Evolutionary conservation across 495 filamentous ascomycete genomes (phyloP).

Genomic region (Neurospora sp.): DNA sequence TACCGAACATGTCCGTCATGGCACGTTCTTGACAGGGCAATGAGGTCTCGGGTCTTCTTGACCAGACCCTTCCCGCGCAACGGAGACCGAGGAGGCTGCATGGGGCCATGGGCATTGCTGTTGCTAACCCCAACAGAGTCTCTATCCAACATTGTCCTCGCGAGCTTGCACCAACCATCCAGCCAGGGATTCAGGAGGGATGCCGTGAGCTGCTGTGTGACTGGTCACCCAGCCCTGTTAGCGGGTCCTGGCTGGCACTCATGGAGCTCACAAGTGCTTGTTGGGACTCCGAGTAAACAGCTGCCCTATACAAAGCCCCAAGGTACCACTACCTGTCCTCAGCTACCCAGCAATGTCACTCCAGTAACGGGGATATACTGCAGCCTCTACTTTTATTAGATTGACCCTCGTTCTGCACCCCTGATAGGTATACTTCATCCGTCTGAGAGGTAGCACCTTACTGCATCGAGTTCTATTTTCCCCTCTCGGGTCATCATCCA

Average conservation of each 20-base stretch:
- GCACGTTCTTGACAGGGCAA: neutral
- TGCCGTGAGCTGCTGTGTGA: conserved; percentile 13
- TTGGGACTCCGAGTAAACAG: neutral
- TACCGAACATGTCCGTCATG: neutral
- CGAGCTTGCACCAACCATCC: conserved; percentile 12
- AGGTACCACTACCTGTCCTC: neutral
- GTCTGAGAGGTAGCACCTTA: neutral
- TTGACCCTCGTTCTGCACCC: conserved; percentile 10
- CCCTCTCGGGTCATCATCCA: conserved; percentile 8
- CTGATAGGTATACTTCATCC: conserved; percentile 10
- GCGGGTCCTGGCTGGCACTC: conserved; percentile 5
- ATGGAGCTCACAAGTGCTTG: neutral
- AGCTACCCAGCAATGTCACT: conserved; percentile 6
- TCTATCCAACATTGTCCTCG: neutral
- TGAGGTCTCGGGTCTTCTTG: neutral
- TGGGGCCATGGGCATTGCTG: neutral
- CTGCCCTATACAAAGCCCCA: neutral
- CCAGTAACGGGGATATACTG: conserved; percentile 1
- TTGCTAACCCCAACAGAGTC: neutral
- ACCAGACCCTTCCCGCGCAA: neutral
- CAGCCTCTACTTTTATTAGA: conserved; percentile 18
- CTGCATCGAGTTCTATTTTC: conserved; percentile 18
- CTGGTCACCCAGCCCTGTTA: conserved; percentile 14
- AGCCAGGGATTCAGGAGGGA: neutral
- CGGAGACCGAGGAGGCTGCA: neutral